Percentiles rank a stretch among this genome's conserved stretches.
These are phyloP conservation scores for Isatis lusitanica DNA, from an alignment of 441 rosid species.

Conservation along the genomic window DNA sequence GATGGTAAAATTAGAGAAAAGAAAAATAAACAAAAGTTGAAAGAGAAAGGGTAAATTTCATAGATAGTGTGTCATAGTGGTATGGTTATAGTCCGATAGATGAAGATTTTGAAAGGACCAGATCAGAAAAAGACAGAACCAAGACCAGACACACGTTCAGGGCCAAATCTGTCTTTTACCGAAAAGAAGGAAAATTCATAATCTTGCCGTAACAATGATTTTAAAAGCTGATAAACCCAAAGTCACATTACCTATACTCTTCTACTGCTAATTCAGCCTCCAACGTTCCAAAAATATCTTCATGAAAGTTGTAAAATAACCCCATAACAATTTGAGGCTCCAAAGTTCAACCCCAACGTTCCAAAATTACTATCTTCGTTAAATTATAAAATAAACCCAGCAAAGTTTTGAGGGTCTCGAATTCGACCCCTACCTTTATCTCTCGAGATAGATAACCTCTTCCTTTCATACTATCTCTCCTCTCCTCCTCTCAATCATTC, in stretches of 20 bases:
- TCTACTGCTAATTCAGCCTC: neutral
- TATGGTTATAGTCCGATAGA: too few relatives aligned
- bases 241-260: too few relatives aligned
- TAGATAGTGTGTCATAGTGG: too few relatives aligned
- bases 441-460: neutral
- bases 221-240: slow-evolving; percentile 3
- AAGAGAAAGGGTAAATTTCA: neutral
- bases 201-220: slow-evolving; percentile 2
- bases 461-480: neutral
- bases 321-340: neutral
- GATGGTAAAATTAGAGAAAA: too few relatives aligned
- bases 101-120: too few relatives aligned
- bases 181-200: neutral
- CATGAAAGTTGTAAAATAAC: slow-evolving; percentile 10
- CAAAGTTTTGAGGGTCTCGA: neutral
- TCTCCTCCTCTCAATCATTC: neutral
- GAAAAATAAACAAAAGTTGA: neutral
- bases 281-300: slow-evolving; percentile 27
- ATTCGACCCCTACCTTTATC: slow-evolving; percentile 12
- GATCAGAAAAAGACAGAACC: too few relatives aligned
- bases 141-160: neutral
- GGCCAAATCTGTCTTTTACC: neutral
- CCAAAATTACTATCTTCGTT: neutral
- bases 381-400: slow-evolving; percentile 24
- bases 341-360: slow-evolving; percentile 1